Evolutionary conservation across 2,329 filamentous ascomycete species (phyloP).

Genomic region (Lojkania enalia): DNA sequence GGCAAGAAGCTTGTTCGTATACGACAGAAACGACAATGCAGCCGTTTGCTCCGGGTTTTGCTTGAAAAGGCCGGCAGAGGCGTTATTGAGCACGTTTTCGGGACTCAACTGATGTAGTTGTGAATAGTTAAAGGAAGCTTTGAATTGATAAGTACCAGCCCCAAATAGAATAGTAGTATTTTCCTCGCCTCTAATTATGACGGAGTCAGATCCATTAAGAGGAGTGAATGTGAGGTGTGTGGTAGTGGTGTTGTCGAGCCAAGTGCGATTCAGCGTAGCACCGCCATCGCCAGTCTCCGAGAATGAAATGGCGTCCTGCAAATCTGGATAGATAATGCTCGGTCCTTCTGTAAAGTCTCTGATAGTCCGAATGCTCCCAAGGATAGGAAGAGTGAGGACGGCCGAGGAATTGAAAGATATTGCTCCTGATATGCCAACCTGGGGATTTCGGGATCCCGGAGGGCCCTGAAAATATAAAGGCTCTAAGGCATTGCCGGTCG

Average conservation of each 20-base stretch:
- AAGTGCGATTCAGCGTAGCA: conserved; percentile 56
- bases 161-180: conserved; percentile 54
- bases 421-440: conserved; percentile 58
- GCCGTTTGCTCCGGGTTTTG: conserved; percentile 53
- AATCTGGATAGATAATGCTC: conserved; percentile 54
- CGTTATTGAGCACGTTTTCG: conserved; percentile 54
- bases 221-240: conserved; percentile 55
- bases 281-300: conserved; percentile 47
- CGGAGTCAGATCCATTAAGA: conserved; percentile 27
- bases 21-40: conserved; percentile 66
- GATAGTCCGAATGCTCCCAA: conserved; percentile 66
- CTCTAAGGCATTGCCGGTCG: conserved; percentile 49
- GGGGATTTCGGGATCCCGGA: conserved; percentile 37
- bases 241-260: conserved; percentile 65
- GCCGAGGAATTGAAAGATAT: conserved; percentile 63
- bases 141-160: conserved; percentile 60
- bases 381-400: conserved; percentile 57
- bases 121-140: conserved; percentile 64
- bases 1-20: conserved; percentile 64
- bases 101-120: conserved; percentile 60
- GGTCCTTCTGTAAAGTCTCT: conserved; percentile 65
- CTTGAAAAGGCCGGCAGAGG: conserved; percentile 51
- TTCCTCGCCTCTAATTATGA: conserved; percentile 38
- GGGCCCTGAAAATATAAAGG: conserved; percentile 47
- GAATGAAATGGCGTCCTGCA: conserved; percentile 59